Conservation (phyloP, 1,284 basidiomycete species). For the Ganoderma lucidum region DNA sequence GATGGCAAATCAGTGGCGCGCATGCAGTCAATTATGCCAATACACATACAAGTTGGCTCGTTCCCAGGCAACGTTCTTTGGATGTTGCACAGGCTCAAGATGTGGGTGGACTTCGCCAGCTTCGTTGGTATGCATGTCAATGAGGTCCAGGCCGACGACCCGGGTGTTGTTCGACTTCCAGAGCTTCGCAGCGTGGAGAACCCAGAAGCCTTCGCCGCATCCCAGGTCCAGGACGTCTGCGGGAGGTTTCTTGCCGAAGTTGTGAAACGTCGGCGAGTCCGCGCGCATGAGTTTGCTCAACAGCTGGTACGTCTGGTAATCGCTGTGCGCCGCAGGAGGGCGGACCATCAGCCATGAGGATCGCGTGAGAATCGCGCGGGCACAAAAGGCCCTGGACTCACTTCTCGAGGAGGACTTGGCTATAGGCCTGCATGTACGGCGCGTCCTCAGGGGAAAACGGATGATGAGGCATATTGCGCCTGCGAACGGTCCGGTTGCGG, state of each 20-base stretch:
- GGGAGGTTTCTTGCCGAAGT: conserved; percentile 60
- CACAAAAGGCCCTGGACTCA: conserved; percentile 43
- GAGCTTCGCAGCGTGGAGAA: conserved; percentile 59
- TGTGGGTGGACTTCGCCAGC: conserved; percentile 36
- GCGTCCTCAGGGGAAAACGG: conserved; percentile 57
- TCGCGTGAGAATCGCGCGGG: background rate
- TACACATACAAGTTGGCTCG: conserved; percentile 71
- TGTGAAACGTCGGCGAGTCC: conserved; percentile 64
- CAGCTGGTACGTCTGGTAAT: conserved; percentile 60
- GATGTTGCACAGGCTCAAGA: conserved; percentile 32
- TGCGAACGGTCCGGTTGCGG: conserved; percentile 31
- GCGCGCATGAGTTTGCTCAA: conserved; percentile 57
- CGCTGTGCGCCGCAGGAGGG: conserved; percentile 48
- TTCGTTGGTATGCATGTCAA: conserved; percentile 53
- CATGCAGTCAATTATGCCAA: conserved; percentile 16
- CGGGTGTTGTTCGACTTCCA: conserved; percentile 60
- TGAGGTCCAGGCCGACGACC: conserved; percentile 71
- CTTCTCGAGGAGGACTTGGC: conserved; percentile 64
- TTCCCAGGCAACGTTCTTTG: conserved; percentile 61
- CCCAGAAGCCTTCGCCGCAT: conserved; percentile 75
- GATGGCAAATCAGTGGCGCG: conserved; percentile 28
- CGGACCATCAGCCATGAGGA: conserved; percentile 11
- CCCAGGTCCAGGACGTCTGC: conserved; percentile 72
- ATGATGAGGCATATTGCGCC: conserved; percentile 54
- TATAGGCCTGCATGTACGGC: conserved; percentile 72